Evolutionary conservation across 306 rosid genomes (phyloP).

Genomic region (Begonia loranthoides): DNA sequence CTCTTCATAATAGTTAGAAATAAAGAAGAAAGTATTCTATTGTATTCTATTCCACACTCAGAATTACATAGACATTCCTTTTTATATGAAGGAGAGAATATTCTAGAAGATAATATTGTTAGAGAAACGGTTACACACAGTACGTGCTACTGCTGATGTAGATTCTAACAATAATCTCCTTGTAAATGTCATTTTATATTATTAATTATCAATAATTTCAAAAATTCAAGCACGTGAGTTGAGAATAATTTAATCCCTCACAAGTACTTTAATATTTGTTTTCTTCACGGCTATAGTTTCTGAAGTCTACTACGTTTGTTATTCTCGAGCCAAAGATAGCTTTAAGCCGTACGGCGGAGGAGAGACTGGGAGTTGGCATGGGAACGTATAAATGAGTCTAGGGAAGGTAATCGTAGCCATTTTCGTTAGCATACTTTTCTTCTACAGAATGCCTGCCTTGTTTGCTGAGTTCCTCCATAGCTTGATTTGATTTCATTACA

Average conservation of each 20-base stretch:
- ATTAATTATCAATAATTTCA: neutral
- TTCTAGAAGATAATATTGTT: too few species aligned
- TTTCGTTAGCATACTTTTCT: neutral
- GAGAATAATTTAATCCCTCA: neutral
- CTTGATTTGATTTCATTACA: slow-evolving; percentile 18
- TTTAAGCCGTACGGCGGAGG: slow-evolving; percentile 63
- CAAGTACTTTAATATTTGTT: too few species aligned
- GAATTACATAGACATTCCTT: too few species aligned
- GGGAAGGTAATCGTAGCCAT: slow-evolving; percentile 11
- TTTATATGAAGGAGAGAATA: too few species aligned
- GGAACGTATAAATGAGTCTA: slow-evolving; percentile 66
- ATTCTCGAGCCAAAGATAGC: slow-evolving; percentile 68
- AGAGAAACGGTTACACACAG: too few species aligned
- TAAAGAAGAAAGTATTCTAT: too few species aligned
- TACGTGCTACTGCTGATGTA: too few species aligned
- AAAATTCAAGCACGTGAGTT: neutral
- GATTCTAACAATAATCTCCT: too few species aligned
- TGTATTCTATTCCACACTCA: too few species aligned
- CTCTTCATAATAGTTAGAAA: too few species aligned
- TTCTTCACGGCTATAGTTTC: slow-evolving; percentile 60
- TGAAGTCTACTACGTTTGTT: slow-evolving; percentile 62
- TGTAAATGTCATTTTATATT: slow-evolving; percentile 28
- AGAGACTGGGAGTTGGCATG: slow-evolving; percentile 68
- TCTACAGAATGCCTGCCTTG: slow-evolving; percentile 10
- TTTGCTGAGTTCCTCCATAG: slow-evolving; percentile 10